phyloP scores from a whole-genome alignment of 352 stramenopile species.

The Elongisporangium prolatum region DNA sequence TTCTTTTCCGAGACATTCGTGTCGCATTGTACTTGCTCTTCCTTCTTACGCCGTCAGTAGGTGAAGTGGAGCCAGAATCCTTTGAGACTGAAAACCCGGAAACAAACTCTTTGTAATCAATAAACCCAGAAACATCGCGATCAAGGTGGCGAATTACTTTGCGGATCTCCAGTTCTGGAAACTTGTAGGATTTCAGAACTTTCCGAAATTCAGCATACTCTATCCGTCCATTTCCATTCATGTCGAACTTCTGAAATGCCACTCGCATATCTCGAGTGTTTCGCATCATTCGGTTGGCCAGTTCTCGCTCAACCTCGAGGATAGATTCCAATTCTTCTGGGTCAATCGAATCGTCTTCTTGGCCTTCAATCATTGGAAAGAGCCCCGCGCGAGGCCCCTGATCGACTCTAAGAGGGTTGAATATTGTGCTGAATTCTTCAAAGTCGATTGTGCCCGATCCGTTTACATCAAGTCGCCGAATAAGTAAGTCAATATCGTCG shows the following conservation, averaged over 20 bases:
- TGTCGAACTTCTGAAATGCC: slow-evolving; percentile 64
- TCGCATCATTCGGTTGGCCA: slow-evolving; percentile 46
- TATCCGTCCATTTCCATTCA: slow-evolving; percentile 56
- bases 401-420: slow-evolving; percentile 37
- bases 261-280: slow-evolving; percentile 49
- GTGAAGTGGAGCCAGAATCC: slow-evolving; percentile 6
- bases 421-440: slow-evolving; percentile 49
- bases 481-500: slow-evolving; percentile 46
- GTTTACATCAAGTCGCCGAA: slow-evolving; percentile 42
- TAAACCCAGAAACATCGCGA: slow-evolving; percentile 56
- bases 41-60: slow-evolving; percentile 6
- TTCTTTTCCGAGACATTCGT: slow-evolving; percentile 5
- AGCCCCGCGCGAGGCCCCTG: slow-evolving; percentile 3
- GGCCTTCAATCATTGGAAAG: slow-evolving; percentile 12
- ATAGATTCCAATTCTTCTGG: slow-evolving; percentile 49
- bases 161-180: slow-evolving; percentile 59
- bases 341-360: slow-evolving; percentile 31
- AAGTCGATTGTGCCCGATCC: slow-evolving; percentile 47
- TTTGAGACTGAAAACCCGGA: slow-evolving; percentile 28
- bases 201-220: slow-evolving; percentile 71
- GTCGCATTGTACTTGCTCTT: slow-evolving; percentile 15
- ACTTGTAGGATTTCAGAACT: slow-evolving; percentile 54
- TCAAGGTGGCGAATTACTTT: slow-evolving; percentile 73
- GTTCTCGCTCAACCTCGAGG: slow-evolving; percentile 59
- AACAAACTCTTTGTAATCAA: slow-evolving; percentile 74